Evolutionary conservation across 306 rosid species (phyloP).

Genomic region (Macrotyloma uniflorum): DNA sequence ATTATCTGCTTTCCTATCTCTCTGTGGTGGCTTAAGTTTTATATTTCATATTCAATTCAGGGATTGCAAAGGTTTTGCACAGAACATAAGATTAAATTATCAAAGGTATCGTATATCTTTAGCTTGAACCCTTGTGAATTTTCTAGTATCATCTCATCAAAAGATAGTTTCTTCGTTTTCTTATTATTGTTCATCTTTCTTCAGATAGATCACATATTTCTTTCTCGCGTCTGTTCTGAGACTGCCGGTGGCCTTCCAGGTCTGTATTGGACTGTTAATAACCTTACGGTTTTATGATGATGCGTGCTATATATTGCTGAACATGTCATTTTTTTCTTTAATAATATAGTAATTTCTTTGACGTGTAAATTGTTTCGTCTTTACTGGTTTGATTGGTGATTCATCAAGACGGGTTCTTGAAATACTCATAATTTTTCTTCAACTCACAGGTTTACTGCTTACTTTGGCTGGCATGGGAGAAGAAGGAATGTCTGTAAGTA

Average conservation of each 20-base stretch:
- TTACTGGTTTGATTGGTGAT: not conserved
- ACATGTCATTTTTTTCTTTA: not conserved
- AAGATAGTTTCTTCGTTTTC: constrained; percentile 11
- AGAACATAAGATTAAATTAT: constrained; percentile 78
- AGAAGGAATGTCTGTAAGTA: constrained; percentile 85
- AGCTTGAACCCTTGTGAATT: constrained; percentile 9
- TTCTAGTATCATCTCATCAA: not conserved
- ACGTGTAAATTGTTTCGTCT: not conserved
- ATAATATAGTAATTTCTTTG: constrained; percentile 8
- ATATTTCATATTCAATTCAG: constrained; percentile 40
- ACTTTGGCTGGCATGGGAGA: constrained; percentile 97
- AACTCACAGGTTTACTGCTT: constrained; percentile 74
- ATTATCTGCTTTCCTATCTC: not conserved
- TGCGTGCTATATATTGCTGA: constrained; percentile 13
- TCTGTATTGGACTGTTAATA: constrained; percentile 40
- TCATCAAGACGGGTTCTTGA: constrained; percentile 27
- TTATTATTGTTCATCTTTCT: constrained; percentile 33
- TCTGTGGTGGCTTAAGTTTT: not conserved
- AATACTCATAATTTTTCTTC: constrained; percentile 33
- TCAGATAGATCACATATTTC: constrained; percentile 92
- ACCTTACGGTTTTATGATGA: constrained; percentile 7
- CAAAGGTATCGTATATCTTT: constrained; percentile 58
- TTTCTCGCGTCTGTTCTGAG: constrained; percentile 92
- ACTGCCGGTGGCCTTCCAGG: constrained; percentile 98
- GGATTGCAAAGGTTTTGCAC: constrained; percentile 91